A percentile compares a stretch with the other conserved stretches of the same genome.
These are phyloP conservation scores for Leccinum disarticulatum DNA, from an alignment of 768 basidiomycete genomes.

Conservation along the genomic window DNA sequence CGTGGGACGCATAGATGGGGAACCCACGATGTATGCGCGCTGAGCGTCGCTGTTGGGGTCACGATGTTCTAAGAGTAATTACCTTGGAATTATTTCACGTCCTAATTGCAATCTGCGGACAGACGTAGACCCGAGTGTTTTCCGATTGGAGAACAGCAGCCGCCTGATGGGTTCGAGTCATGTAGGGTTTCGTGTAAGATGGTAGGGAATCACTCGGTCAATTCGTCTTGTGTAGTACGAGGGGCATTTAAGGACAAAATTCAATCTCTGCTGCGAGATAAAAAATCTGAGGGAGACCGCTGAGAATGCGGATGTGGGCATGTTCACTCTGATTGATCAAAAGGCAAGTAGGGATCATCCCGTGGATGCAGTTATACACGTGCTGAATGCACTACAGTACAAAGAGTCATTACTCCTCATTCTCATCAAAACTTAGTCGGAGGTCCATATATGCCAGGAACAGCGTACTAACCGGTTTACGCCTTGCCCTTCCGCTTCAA, in stretches of 20 bases:
- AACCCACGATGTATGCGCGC: neutral
- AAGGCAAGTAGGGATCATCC: neutral
- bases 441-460: neutral
- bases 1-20: neutral
- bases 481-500: constrained; percentile 44
- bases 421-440: neutral
- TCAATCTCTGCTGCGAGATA: neutral
- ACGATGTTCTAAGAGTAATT: neutral
- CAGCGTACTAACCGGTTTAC: constrained; percentile 6
- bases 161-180: too few species aligned
- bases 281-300: neutral
- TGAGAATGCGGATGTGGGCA: neutral
- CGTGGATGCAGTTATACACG: neutral
- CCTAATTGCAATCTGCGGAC: neutral
- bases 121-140: neutral
- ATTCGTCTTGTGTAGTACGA: neutral
- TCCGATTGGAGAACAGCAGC: too few species aligned
- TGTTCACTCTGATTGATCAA: neutral
- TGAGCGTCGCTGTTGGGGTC: neutral
- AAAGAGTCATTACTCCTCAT: neutral
- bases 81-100: neutral
- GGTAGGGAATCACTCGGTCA: too few species aligned
- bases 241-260: neutral
- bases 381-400: neutral
- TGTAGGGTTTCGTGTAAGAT: too few species aligned